Evolutionary conservation across 2,329 filamentous ascomycete species (phyloP).

Genomic region (Allantophomopsis cytisporea): DNA sequence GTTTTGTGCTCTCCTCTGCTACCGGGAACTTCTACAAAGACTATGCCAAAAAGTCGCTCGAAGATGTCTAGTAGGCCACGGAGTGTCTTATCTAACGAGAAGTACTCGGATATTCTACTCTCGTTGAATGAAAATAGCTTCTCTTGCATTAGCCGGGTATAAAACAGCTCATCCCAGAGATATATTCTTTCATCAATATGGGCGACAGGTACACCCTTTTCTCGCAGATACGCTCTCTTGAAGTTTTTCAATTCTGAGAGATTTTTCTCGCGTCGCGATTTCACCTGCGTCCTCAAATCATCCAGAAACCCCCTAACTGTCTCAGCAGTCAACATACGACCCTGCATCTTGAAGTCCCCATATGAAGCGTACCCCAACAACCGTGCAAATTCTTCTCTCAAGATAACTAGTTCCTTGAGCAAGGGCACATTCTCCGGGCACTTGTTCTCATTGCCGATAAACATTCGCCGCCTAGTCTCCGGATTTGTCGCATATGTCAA

Average conservation of each 20-base stretch:
- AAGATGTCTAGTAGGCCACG: constrained; percentile 73
- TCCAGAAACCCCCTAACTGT: constrained; percentile 61
- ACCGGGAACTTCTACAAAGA: constrained; percentile 53
- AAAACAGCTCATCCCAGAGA: constrained; percentile 73
- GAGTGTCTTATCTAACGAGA: constrained; percentile 62
- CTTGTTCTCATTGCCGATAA: constrained; percentile 4
- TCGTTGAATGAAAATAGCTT: constrained; percentile 70
- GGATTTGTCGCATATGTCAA: constrained; percentile 31
- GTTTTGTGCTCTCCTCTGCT: constrained; percentile 13
- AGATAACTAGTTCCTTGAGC: constrained; percentile 59
- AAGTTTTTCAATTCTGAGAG: constrained; percentile 54
- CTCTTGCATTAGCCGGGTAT: constrained; percentile 69
- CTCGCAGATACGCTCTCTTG: constrained; percentile 57
- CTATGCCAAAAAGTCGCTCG: constrained; percentile 67
- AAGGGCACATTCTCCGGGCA: constrained; percentile 58
- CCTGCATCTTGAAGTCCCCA: constrained; percentile 61
- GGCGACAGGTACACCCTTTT: constrained; percentile 31
- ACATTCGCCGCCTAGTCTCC: constrained; percentile 27
- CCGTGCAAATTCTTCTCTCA: constrained; percentile 63
- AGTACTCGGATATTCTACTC: constrained; percentile 70
- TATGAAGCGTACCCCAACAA: constrained; percentile 67
- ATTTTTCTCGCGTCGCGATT: constrained; percentile 57
- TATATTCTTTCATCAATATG: constrained; percentile 58
- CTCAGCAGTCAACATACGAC: constrained; percentile 72
- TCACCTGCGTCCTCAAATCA: constrained; percentile 53